These are phyloP conservation scores for Gymnopilus dilepis DNA, from an alignment of 768 basidiomycete species.

Conservation along the genomic window DNA sequence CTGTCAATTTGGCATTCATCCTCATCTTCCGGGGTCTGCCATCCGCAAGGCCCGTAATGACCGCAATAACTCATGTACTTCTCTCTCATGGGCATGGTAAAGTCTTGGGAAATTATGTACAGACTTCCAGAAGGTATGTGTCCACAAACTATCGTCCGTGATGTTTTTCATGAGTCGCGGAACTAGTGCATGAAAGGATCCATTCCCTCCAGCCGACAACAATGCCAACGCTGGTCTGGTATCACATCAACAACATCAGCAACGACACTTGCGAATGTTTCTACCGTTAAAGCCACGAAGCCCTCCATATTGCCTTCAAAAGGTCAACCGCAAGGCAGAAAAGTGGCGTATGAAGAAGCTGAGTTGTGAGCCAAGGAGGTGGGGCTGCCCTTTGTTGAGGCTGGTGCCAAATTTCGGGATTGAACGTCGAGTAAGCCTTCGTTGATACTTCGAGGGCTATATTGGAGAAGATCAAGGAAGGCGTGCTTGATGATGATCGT, in stretches of 20 bases:
- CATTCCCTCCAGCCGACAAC: conserved; percentile 8
- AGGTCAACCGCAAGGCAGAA: conserved; percentile 41
- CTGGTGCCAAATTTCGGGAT: conserved; percentile 86
- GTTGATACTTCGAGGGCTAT: conserved; percentile 76
- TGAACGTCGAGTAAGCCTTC: conserved; percentile 83
- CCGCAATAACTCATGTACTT: too few relatives aligned
- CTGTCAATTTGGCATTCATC: too few relatives aligned
- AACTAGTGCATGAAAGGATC: too few relatives aligned
- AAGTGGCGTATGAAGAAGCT: conserved; percentile 72
- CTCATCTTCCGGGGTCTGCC: too few relatives aligned
- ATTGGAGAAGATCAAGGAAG: conserved; percentile 74
- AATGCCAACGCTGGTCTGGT: background rate
- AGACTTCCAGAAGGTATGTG: too few relatives aligned
- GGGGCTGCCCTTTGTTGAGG: conserved; percentile 85
- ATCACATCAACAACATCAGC: too few relatives aligned
- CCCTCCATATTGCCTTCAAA: conserved; percentile 23
- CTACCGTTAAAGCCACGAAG: conserved; percentile 24
- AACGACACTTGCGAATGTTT: conserved; percentile 19
- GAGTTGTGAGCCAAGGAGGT: conserved; percentile 78
- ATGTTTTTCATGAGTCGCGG: too few relatives aligned
- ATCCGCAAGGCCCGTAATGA: too few relatives aligned
- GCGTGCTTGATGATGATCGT: conserved; percentile 80
- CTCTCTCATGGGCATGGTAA: too few relatives aligned
- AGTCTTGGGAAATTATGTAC: too few relatives aligned
- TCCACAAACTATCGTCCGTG: too few relatives aligned